These are phyloP conservation scores for Colletotrichum liriopes DNA, from an alignment of 2,329 filamentous ascomycete genomes.

Conservation along the genomic window DNA sequence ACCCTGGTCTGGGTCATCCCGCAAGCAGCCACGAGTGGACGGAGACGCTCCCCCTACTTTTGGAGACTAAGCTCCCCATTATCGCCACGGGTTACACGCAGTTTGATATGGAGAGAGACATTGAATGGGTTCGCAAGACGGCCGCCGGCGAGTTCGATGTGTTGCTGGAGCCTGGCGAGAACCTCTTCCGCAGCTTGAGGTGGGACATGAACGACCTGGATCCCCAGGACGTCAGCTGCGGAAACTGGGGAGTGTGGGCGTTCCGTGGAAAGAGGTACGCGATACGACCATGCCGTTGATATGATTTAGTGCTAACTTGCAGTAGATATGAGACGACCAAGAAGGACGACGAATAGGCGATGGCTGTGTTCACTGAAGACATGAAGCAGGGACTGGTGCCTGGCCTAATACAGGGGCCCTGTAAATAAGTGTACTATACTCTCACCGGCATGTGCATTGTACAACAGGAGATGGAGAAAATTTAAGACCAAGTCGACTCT, in stretches of 20 bases:
- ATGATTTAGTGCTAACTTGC: constrained; percentile 51
- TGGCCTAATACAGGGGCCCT: constrained; percentile 19
- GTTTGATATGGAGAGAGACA: constrained; percentile 93
- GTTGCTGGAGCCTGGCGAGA: constrained; percentile 92
- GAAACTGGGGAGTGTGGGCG: constrained; percentile 97
- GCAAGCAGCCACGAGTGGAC: constrained; percentile 95
- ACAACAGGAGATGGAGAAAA: constrained; percentile 21
- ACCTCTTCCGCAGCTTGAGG: constrained; percentile 90
- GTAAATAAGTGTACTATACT: constrained; percentile 44
- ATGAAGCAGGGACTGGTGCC: background rate
- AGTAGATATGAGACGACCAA: constrained; percentile 75
- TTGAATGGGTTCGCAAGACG: constrained; percentile 89
- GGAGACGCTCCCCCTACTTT: constrained; percentile 87
- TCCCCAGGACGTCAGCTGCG: constrained; percentile 92
- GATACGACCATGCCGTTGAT: background rate
- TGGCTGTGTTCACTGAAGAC: background rate
- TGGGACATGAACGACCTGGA: constrained; percentile 99
- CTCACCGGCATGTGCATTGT: constrained; percentile 37
- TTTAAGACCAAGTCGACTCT: constrained; percentile 29
- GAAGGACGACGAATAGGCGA: constrained; percentile 57
- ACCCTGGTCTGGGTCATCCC: constrained; percentile 95
- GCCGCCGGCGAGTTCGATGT: constrained; percentile 93
- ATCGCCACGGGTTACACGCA: constrained; percentile 97
- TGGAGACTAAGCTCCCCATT: constrained; percentile 96
- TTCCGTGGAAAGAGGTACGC: constrained; percentile 96